A percentile compares a stretch with the other conserved stretches of the same genome.
Conservation (phyloP, 345 rosid genomes). For the Arabis alpina region DNA sequence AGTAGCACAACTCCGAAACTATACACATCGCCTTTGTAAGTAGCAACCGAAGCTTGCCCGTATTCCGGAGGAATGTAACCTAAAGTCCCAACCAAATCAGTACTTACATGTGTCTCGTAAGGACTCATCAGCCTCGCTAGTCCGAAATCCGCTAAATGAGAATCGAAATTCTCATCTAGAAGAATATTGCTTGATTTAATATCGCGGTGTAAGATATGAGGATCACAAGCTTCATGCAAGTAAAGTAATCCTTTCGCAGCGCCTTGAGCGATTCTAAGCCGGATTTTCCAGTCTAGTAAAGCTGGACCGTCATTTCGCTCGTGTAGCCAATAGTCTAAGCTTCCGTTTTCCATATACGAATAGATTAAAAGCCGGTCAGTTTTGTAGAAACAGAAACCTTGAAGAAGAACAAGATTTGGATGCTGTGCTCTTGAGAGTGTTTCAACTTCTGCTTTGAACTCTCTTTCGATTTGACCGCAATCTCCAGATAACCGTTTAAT, state of each 20-base stretch:
- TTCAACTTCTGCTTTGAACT: slow-evolving; percentile 86
- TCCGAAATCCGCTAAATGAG: slow-evolving; percentile 92
- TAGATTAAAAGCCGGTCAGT: slow-evolving; percentile 72
- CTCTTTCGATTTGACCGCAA: slow-evolving; percentile 86
- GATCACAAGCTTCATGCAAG: slow-evolving; percentile 81
- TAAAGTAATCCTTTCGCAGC: slow-evolving; percentile 72
- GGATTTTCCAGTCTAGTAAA: slow-evolving; percentile 58
- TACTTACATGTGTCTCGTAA: slow-evolving; percentile 78
- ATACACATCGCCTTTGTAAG: slow-evolving; percentile 82
- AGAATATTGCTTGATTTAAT: slow-evolving; percentile 88
- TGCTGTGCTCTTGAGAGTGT: slow-evolving; percentile 88
- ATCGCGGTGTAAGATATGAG: slow-evolving; percentile 85
- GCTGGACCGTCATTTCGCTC: slow-evolving; percentile 76
- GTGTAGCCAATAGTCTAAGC: slow-evolving; percentile 93
- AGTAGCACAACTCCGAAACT: slow-evolving; percentile 91
- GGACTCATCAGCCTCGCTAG: slow-evolving; percentile 78
- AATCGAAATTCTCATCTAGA: slow-evolving; percentile 67
- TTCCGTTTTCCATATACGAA: slow-evolving; percentile 87
- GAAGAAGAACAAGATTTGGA: slow-evolving; percentile 79
- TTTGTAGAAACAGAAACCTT: slow-evolving; percentile 70
- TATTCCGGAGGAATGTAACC: slow-evolving; percentile 94
- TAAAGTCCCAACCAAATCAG: slow-evolving; percentile 87
- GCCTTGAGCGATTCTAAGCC: slow-evolving; percentile 75
- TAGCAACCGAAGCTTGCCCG: slow-evolving; percentile 83
- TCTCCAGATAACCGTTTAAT: slow-evolving; percentile 84